Percentiles rank a stretch among this genome's conserved stretches.
phyloP scores from a whole-genome alignment of 805 yeast genomes.

The Saturnispora sanitii region DNA sequence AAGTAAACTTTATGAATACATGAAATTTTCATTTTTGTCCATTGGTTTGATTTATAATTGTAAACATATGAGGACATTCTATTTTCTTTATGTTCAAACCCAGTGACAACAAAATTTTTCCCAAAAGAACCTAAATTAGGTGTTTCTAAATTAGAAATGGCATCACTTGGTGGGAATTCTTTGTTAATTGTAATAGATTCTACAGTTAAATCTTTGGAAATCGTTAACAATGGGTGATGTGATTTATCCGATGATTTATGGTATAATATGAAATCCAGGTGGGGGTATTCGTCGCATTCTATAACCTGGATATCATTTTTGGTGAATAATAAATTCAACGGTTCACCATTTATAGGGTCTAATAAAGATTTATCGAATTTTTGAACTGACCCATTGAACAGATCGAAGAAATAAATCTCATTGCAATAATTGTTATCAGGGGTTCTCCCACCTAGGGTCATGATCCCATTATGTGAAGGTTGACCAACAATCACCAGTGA shows the following conservation, averaged over 20 bases:
- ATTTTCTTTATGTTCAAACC: conserved; percentile 40
- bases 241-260: neutral
- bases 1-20: conserved; percentile 43
- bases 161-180: neutral
- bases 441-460: conserved; percentile 41
- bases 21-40: conserved; percentile 53
- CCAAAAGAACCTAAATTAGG: conserved; percentile 62
- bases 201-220: neutral
- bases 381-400: neutral
- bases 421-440: neutral
- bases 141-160: conserved; percentile 18
- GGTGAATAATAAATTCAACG: neutral
- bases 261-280: neutral
- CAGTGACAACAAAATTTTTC: conserved; percentile 51
- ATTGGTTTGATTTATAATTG: conserved; percentile 46
- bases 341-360: conserved; percentile 22
- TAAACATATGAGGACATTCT: conserved; percentile 40
- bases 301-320: neutral
- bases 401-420: conserved; percentile 3
- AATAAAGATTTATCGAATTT: neutral
- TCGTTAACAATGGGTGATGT: conserved; percentile 1
- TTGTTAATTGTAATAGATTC: neutral
- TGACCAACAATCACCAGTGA: conserved; percentile 30
- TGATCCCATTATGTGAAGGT: conserved; percentile 37
- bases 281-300: neutral